phyloP scores from a whole-genome alignment of 176 grass and related monocot genomes.

The Thalia dealbata region DNA sequence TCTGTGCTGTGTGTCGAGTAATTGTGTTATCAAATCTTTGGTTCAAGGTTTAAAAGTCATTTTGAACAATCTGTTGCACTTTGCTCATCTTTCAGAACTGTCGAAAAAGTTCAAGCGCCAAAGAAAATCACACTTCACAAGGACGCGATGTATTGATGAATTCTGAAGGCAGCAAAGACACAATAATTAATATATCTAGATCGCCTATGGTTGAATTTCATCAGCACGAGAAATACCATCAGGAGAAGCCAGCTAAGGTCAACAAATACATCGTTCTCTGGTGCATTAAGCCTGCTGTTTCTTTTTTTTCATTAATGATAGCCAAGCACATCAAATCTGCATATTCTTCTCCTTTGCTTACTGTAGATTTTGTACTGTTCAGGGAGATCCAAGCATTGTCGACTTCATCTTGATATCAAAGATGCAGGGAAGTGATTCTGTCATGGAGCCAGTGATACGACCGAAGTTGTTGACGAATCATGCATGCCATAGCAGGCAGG shows the following conservation, averaged over 20 bases:
- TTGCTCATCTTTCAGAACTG: conserved; percentile 45
- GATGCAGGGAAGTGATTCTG: conserved; percentile 25
- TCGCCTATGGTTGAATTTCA: conserved; percentile 85
- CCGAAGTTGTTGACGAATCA: conserved; percentile 51
- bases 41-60: background rate
- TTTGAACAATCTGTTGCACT: background rate
- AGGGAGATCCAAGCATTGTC: conserved; percentile 53
- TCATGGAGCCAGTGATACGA: conserved; percentile 26
- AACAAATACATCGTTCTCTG: background rate
- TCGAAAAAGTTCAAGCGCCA: conserved; percentile 27
- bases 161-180: conserved; percentile 29
- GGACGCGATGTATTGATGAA: conserved; percentile 46
- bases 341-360: background rate
- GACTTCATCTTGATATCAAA: conserved; percentile 93
- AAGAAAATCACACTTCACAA: conserved; percentile 24
- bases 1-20: background rate
- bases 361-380: conserved; percentile 21
- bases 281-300: background rate
- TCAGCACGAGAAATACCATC: conserved; percentile 69
- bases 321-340: too few species aligned
- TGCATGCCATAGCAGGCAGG: conserved; percentile 81
- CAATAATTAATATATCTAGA: conserved; percentile 47
- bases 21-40: background rate
- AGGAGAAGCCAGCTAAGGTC: conserved; percentile 66
- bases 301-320: background rate